Conservation (phyloP, 2,329 filamentous ascomycete genomes). For the Chrysoporthe austroafricana region DNA sequence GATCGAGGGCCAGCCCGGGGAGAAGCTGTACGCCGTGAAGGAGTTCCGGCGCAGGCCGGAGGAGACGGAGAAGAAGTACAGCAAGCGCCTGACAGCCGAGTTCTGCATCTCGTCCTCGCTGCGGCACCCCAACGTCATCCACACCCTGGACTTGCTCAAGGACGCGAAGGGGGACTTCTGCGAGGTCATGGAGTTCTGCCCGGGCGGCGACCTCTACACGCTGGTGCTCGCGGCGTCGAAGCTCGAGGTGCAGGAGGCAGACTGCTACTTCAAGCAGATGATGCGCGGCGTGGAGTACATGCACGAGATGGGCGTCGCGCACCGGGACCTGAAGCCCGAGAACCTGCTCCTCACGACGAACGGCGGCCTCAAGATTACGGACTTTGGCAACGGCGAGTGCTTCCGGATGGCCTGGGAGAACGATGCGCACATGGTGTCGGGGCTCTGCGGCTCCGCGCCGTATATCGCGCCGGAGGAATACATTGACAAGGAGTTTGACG, state of each 20-base stretch:
- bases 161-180: constrained; percentile 98
- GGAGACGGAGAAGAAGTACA: constrained; percentile 96
- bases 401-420: constrained; percentile 99
- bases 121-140: constrained; percentile 96
- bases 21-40: constrained; percentile 96
- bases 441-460: constrained; percentile 92
- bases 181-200: constrained; percentile 99
- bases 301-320: constrained; percentile 98
- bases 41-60: constrained; percentile 94
- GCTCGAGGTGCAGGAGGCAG: constrained; percentile 88
- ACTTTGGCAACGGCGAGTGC: constrained; percentile 98
- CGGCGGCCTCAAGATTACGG: constrained; percentile 93
- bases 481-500: constrained; percentile 92
- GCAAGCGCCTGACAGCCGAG: constrained; percentile 94
- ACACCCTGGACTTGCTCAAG: constrained; percentile 92
- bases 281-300: constrained; percentile 99
- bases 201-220: constrained; percentile 93
- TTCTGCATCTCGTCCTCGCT: constrained; percentile 98
- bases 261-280: constrained; percentile 98
- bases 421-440: constrained; percentile 96
- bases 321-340: constrained; percentile 95
- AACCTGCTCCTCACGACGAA: constrained; percentile 92
- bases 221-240: constrained; percentile 89
- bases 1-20: constrained; percentile 75
- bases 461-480: constrained; percentile 99